Base-by-base conservation (phyloP, 2,329 filamentous ascomycete species). In the Aspergillus sp. region DNA sequence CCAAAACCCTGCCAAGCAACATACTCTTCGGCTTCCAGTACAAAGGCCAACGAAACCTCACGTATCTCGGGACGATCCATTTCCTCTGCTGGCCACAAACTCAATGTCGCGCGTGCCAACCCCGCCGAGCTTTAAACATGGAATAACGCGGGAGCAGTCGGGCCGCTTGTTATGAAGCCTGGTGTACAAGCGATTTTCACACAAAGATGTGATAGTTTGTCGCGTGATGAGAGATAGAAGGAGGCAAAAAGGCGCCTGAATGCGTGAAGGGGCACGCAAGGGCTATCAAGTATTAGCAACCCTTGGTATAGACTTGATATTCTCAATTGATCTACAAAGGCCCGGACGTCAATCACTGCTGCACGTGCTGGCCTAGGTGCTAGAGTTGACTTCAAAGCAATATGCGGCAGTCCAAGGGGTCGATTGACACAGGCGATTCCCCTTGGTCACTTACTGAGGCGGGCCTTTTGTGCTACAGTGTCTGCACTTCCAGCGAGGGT, bases 221-320 rank as follows among this genome's bases (percentile, higher is more conserved):
- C 57, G 23, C 19, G 30, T 34, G 41, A 59, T 25, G 7, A 49
- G 31, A n/a, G 50, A 48, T 7, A 59, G 23, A 3, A 62, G 60
- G 19, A 66, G 38, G 11, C 59, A 51, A 48, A 62, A 66, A 5
- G 64, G 62, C 51, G 57, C 31, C 55, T 59, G n/a, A 66, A 45
- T 17, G 38, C 49, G 34, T 56, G 38, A 22, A 62, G 15, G 5
- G 55, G 23, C 22, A 62, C n/a, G 7, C 59, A 51, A n/a, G 49
- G 41, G 52, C 62, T 46, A 41, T 38, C 46, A 28, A 64, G 23
- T 23, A 28, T 38, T 3, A 49, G 28, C n/a, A 59, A 51, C 9
- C 22, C 49, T 23, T 59, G 19, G 30, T 51, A 55, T 13, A 62
- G 23, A 22, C 50, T 50, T n/a, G 50, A 31, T 23, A 59, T 30